Evolutionary conservation across 106 monocot species (phyloP).

Genomic region (Phalaenopsis equestris): DNA sequence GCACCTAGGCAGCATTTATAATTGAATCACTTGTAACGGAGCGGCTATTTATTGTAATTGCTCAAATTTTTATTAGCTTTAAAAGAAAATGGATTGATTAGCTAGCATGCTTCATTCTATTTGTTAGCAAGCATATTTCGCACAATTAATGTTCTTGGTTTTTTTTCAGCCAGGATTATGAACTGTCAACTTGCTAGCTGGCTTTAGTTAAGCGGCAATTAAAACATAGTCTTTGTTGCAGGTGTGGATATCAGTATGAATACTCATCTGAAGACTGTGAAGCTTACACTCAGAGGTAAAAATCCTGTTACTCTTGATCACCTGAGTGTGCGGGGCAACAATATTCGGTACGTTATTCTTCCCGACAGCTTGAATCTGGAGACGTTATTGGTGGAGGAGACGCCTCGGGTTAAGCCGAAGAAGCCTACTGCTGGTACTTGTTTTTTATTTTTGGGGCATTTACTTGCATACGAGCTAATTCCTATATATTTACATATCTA

Average conservation of each 20-base stretch:
- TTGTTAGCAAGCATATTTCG: no score
- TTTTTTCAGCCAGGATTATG: no score
- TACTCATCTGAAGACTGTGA: constrained; percentile 90
- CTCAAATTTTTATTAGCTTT: no score
- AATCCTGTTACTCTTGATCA: constrained; percentile 89
- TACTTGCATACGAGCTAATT: not conserved
- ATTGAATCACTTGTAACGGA: no score
- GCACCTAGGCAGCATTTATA: no score
- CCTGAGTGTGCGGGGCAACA: constrained; percentile 85
- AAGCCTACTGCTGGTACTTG: constrained; percentile 73
- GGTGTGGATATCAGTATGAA: constrained; percentile 98
- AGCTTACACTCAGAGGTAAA: constrained; percentile 83
- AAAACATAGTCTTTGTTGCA: constrained; percentile 15
- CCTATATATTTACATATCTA: no score
- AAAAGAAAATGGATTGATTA: no score
- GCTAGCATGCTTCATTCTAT: no score
- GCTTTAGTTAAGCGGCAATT: no score
- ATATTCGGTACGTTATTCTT: constrained; percentile 86
- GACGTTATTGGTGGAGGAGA: constrained; percentile 88
- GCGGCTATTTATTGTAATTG: no score
- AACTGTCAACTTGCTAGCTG: no score
- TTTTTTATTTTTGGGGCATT: not conserved
- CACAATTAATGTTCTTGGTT: no score
- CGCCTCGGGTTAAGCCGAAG: constrained; percentile 87
- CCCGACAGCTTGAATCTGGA: constrained; percentile 96